Evolutionary conservation across 208 protist species (phyloP).

Genomic region (Trypanosoma cruzi): DNA sequence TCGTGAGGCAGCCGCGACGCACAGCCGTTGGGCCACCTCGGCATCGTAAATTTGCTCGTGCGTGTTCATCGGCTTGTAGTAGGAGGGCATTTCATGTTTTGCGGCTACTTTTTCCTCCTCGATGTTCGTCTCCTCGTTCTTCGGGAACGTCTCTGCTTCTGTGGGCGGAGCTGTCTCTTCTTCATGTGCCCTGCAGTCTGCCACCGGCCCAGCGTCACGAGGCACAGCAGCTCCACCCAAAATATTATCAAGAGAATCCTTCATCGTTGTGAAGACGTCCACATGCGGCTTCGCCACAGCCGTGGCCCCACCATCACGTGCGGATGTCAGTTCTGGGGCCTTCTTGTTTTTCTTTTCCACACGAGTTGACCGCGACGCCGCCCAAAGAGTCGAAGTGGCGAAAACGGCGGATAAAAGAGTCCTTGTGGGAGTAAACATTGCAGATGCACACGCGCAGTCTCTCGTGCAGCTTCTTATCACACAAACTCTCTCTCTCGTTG

Average conservation of each 20-base stretch:
- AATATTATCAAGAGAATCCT: conserved; percentile 8
- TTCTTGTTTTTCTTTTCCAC: conserved; percentile 4
- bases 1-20: conserved; percentile 11
- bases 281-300: neutral
- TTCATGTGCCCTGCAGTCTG: neutral
- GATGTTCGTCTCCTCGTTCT: neutral
- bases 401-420: neutral
- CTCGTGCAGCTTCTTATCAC: neutral
- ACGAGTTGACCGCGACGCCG: neutral
- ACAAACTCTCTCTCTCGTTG: neutral
- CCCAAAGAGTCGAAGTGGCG: conserved; percentile 2
- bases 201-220: neutral
- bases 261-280: conserved; percentile 3
- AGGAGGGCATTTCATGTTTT: neutral
- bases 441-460: no score
- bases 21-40: conserved; percentile 26
- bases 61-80: conserved; percentile 27
- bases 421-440: conserved; percentile 11
- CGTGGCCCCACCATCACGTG: neutral
- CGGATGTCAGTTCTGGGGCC: no score
- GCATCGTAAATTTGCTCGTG: conserved; percentile 30
- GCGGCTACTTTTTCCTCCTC: neutral
- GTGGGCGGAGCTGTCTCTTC: no score
- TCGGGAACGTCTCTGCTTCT: no score
- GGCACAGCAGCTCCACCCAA: conserved; percentile 1